Base-by-base conservation (phyloP, 305 asterid species). In the Plantago coronopus region DNA sequence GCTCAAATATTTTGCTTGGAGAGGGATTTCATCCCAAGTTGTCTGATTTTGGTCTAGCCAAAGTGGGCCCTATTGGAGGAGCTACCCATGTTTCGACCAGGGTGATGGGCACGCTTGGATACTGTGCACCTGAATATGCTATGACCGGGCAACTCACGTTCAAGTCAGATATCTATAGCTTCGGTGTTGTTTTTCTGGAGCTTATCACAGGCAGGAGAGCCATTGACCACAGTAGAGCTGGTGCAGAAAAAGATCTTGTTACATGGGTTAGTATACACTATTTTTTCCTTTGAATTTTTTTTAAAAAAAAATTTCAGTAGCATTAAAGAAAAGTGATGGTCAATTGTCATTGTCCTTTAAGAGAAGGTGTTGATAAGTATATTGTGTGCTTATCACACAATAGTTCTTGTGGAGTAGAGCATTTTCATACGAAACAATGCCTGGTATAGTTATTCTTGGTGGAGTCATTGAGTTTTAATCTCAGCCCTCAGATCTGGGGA, bases 51-150 rank as follows among this genome's bases (percentile, higher is more conserved):
- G 97, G 97, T n/a, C 73, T 89, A 69, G 97, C 97, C 44, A 87
- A 81, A 77, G 89, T 78, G 0, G 94, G 94, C 9, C 95, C 97
- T 6, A 59, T 74, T 2, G 97, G 95, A 38, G 97, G 78, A 59
- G 72, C 81, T 66, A 89, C 91, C 42, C 97, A 89, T 69, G 95
- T 89, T 56, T 81, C 89, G 22, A 89, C 97, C 42, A 67, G 97
- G 68, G 97, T 89, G 62, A 89, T 89, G 97, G 97, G 97, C 47
- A 89, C 97, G 1, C 84, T 84, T 51, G 97, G 97, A 18, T 89
- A 89, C 55, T 86, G 94, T 72, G 97, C 91, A 29, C 97, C 97
- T 3, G 91, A 89, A 45, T 89, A 89, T 53, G 95, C 94, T 50
- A 83, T 79, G 89, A 89, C 95, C 1, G 97, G 97, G 19, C 89